Evolutionary conservation across 2,329 filamentous ascomycete species (phyloP), one percentile per base, ranked within the genome.

Genomic region (Aureobasidium pullulans): DNA sequence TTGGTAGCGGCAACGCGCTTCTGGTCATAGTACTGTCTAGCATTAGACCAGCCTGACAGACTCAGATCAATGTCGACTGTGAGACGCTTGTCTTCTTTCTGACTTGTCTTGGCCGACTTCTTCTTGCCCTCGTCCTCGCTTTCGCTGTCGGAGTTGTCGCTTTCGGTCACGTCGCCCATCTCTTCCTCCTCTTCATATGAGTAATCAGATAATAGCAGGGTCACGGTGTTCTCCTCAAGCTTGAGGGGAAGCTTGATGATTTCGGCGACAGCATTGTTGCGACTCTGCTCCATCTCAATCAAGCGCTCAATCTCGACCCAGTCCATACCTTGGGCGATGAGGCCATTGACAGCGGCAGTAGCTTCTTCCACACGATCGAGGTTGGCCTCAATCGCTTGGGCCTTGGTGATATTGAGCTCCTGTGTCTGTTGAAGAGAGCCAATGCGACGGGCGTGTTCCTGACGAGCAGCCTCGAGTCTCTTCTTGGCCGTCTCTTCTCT

Each of bases 281-380:
- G 81, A 62, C 79, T 84, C 71, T 95, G 89, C 70, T 97, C 93
- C 64, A 90, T 83, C 70, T 96, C 90, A 56, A 99, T 89, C 62
- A 99, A 76, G 61, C 87, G 88, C 9, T 84, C 90, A 67, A 97
- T 92, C 64, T 96, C 89, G 10, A 90, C 85, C 94, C 94, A 99
- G 67, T 99, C 94, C 91, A 97, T 97, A 10, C 93, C 93, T 68
- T 96, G 90, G 5, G 84, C 84, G 61, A 99, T 84, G n/a, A 97
- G 77, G 0, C 90, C 89, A 71, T 96, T 97, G 57, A 99, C 87
- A 3, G 94, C 91, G 70, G 91, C 89, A 71, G 91, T 91, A 4
- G 90, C 91, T 74, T 97, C 94, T 70, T 96, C 89, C 0, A 97
- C 92, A 53, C 91, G 84, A 69, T 96, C 90, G 1, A 90, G 80